Evolutionary conservation across 805 yeast genomes (phyloP).

Genomic region (Monosporozyma aquatica): DNA sequence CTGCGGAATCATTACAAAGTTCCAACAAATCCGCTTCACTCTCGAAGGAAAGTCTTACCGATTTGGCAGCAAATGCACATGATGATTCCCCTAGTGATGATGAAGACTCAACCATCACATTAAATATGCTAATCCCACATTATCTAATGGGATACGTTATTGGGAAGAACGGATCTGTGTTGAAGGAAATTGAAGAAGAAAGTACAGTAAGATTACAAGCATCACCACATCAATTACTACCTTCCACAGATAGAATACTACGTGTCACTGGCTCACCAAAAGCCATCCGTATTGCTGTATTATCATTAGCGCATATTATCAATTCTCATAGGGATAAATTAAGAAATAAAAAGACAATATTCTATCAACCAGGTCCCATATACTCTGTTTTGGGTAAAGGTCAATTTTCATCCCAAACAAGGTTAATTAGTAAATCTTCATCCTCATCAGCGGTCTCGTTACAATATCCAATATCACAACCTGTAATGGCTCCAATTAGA

Average conservation of each 20-base stretch:
- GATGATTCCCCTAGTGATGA: no score
- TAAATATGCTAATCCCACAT: slow-evolving; percentile 65
- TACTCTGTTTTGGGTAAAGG: slow-evolving; percentile 20
- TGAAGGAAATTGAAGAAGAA: slow-evolving; percentile 72
- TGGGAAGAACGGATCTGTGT: slow-evolving; percentile 65
- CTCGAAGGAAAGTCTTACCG: background rate
- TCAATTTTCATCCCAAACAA: background rate
- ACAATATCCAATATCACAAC: slow-evolving; percentile 1
- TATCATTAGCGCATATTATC: slow-evolving; percentile 61
- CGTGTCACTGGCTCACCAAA: slow-evolving; percentile 73
- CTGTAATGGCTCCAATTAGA: background rate
- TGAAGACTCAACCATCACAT: slow-evolving; percentile 41
- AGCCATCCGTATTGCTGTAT: slow-evolving; percentile 76
- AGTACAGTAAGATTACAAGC: slow-evolving; percentile 74
- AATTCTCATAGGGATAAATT: slow-evolving; percentile 43
- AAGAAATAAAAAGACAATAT: slow-evolving; percentile 37
- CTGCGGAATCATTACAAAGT: background rate
- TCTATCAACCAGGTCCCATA: slow-evolving; percentile 26
- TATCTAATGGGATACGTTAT: slow-evolving; percentile 72
- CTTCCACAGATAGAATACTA: slow-evolving; percentile 68
- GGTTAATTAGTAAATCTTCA: background rate
- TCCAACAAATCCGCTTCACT: background rate
- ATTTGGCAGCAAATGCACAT: no score
- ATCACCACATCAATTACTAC: slow-evolving; percentile 60
- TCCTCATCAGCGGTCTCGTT: background rate